Base-by-base conservation (phyloP, 257 asterid species). In the Ocimum tenuiflorum region DNA sequence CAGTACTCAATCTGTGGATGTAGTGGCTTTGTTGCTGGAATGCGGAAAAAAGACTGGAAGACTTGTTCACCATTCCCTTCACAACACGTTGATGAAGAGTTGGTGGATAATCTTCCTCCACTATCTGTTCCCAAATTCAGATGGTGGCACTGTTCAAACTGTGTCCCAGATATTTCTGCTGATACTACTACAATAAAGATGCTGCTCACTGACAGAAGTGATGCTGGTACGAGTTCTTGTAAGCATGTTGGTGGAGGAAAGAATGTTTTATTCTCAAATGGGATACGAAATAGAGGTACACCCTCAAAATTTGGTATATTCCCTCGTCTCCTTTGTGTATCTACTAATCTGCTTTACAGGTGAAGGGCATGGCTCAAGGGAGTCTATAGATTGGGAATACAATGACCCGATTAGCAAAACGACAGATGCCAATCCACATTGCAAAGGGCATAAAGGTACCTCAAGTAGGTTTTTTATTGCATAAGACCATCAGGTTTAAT, bases 111-210 rank as follows among this genome's bases (percentile, higher is more conserved):
- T 60, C 80, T 85, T 19, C 85, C 88, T 58, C 81, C 83, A 1
- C 8, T 85, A 58, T 48, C 65, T 2, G 72, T 74, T 43, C 94
- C 94, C 20, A 79, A 53, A 35, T 85, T 71, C 77, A 82, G 83
- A 70, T 84, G 84, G 86, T 92, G 95, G 96, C 85, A 79, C 45
- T 91, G 95, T 65, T 36, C 79, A 12, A 57, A 72, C 31, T 86
- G 96, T 69, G 41, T 67, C 24, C 64, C 39, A 6, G 82, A 78
- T 14, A 45, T 66, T 29, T 39, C 50, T 46, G 18, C 54, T 6
- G 54, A 68, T 69, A 78, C 70, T 19, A 33, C 8, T 42, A 11
- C 70, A 14, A 36, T 52, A 17, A 70, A 68, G 45, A 49, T 49
- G 60, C n/a, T 24, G 56, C 29, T 67, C 31, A 47, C 73, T 6